A percentile compares a stretch with the other conserved stretches of the same genome.
Evolutionary conservation across 805 yeast genomes (phyloP).

Genomic region (Metschnikowia kunwiensis): DNA sequence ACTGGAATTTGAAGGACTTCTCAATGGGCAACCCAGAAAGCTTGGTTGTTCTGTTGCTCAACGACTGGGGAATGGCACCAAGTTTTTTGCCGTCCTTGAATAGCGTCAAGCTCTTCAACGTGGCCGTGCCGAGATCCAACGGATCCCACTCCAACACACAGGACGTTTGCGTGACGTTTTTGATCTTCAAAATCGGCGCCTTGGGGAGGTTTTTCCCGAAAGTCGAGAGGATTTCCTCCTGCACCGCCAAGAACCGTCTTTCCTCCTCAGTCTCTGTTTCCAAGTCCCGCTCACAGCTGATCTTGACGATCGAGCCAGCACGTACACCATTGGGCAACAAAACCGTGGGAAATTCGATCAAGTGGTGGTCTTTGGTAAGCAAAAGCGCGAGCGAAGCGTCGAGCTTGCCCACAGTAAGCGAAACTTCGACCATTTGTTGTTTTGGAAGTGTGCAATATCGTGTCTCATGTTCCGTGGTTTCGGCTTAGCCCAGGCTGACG

Average conservation of each 20-base stretch:
- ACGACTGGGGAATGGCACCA: slow-evolving; percentile 82
- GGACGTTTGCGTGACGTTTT: slow-evolving; percentile 89
- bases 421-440: slow-evolving; percentile 82
- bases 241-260: slow-evolving; percentile 57
- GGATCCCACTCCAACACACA: slow-evolving; percentile 95
- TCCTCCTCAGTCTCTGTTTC: slow-evolving; percentile 62
- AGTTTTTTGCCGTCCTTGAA: slow-evolving; percentile 72
- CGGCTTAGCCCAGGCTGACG: slow-evolving; percentile 1
- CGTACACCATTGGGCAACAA: slow-evolving; percentile 83
- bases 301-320: slow-evolving; percentile 89
- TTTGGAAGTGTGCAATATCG: background rate
- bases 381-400: slow-evolving; percentile 93
- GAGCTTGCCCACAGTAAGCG: slow-evolving; percentile 90
- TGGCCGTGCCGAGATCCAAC: slow-evolving; percentile 77
- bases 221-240: slow-evolving; percentile 65
- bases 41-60: slow-evolving; percentile 74
- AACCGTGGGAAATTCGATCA: slow-evolving; percentile 95
- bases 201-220: slow-evolving; percentile 75
- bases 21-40: slow-evolving; percentile 90
- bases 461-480: background rate
- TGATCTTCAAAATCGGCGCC: slow-evolving; percentile 62
- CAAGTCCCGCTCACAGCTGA: slow-evolving; percentile 75
- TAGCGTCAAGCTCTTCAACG: slow-evolving; percentile 68
- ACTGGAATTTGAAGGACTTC: slow-evolving; percentile 71
- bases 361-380: slow-evolving; percentile 86